Percentiles rank a stretch among this genome's conserved stretches.
Evolutionary conservation across 164 flowering plant genomes (phyloP).

Genomic region (Vitis labrusca): DNA sequence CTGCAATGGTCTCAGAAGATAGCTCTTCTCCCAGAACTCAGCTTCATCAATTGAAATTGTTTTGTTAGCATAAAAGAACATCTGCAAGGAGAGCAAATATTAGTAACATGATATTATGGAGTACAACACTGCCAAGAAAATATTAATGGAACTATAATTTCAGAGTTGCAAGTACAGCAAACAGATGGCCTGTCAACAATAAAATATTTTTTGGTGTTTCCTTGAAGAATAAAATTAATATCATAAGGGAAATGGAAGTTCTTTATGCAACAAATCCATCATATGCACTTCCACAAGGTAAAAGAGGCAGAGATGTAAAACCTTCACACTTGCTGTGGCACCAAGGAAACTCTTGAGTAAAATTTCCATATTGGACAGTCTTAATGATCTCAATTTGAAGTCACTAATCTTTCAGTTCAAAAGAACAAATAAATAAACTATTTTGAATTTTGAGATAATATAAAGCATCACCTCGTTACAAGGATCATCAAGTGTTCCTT

Average conservation of each 20-base stretch:
- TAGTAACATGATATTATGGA: neutral
- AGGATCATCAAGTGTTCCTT: conserved; percentile 94
- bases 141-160: neutral
- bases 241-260: neutral
- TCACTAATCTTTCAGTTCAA: neutral
- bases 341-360: neutral
- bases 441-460: neutral
- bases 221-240: no score
- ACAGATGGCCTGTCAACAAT: neutral
- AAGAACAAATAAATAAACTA: neutral
- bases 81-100: conserved; percentile 35
- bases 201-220: neutral
- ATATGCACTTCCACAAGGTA: neutral
- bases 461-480: conserved; percentile 70
- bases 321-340: conserved; percentile 4
- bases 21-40: conserved; percentile 94
- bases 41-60: conserved; percentile 65
- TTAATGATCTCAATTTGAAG: no score
- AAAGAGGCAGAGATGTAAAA: neutral
- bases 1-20: conserved; percentile 45
- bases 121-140: neutral
- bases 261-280: neutral
- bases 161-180: neutral
- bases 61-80: conserved; percentile 83
- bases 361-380: no score